phyloP scores from a whole-genome alignment of 805 yeast species.

The Hanseniaspora lachancei region DNA sequence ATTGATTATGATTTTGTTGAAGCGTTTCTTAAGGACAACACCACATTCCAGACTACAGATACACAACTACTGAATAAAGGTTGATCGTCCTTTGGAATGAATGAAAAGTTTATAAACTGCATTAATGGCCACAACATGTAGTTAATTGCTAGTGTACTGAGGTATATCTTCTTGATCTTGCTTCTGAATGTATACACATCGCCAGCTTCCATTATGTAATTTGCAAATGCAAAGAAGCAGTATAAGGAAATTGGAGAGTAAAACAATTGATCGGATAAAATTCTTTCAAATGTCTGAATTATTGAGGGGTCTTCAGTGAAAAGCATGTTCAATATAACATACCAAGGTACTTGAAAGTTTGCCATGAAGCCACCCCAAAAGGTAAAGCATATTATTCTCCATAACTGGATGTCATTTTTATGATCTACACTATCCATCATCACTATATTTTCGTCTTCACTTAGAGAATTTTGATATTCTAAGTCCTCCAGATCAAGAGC shows the following conservation, averaged over 20 bases:
- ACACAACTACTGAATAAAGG: conserved; percentile 81
- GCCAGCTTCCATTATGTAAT: conserved; percentile 66
- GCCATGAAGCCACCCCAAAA: conserved; percentile 80
- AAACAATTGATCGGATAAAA: conserved; percentile 75
- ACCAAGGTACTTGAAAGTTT: conserved; percentile 81
- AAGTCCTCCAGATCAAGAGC: conserved; percentile 4
- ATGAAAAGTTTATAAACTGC: conserved; percentile 58
- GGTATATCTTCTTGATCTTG: conserved; percentile 54
- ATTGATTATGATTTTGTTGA: conserved; percentile 19
- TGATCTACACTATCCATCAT: conserved; percentile 17
- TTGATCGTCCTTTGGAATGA: conserved; percentile 61
- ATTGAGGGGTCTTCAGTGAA: conserved; percentile 73
- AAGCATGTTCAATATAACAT: conserved; percentile 59
- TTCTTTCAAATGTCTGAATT: conserved; percentile 74
- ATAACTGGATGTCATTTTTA: conserved; percentile 40
- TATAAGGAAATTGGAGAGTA: conserved; percentile 79
- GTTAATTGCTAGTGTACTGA: conserved; percentile 54
- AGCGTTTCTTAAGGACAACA: conserved; percentile 68
- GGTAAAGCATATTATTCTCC: conserved; percentile 65
- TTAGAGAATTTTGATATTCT: conserved; percentile 4
- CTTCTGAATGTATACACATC: conserved; percentile 46
- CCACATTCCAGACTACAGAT: conserved; percentile 91
- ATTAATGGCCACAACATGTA: conserved; percentile 74
- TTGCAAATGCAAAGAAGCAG: conserved; percentile 71
- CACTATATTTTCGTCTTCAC: not conserved